These are phyloP conservation scores for Trichoderma harzianum DNA, from an alignment of 2,329 filamentous ascomycete genomes.

Conservation along the genomic window DNA sequence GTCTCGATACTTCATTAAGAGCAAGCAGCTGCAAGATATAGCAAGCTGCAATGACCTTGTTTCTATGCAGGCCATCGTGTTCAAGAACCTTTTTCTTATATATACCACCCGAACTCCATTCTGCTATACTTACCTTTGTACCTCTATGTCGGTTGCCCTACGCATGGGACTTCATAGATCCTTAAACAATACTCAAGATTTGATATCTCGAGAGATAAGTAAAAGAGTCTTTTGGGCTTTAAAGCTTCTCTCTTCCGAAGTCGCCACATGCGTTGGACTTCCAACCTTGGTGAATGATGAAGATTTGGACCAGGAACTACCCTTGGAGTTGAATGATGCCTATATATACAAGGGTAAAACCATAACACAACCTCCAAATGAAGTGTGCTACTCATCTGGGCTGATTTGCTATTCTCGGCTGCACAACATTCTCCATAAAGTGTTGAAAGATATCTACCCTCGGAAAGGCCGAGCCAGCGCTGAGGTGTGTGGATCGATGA, in stretches of 20 bases:
- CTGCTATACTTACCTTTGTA: background rate
- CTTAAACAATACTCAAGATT: background rate
- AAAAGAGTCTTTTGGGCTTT: background rate
- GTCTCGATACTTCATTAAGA: background rate
- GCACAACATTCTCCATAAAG: background rate
- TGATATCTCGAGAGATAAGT: background rate
- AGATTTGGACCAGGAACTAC: background rate
- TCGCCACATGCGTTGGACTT: background rate
- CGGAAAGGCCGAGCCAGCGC: background rate
- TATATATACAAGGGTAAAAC: background rate
- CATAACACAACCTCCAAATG: background rate
- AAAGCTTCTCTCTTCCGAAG: background rate
- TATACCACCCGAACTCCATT: background rate
- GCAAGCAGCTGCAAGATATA: background rate
- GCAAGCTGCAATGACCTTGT: background rate
- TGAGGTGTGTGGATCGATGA: background rate
- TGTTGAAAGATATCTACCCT: background rate
- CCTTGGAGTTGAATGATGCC: background rate
- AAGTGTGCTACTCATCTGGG: background rate
- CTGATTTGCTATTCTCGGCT: background rate
- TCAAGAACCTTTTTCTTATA: background rate
- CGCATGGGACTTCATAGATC: slow-evolving; percentile 1
- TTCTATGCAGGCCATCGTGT: background rate
- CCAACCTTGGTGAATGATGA: background rate
- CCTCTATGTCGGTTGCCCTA: background rate